These are phyloP conservation scores for Pythium dissimile DNA, from an alignment of 352 stramenopile genomes.

Conservation along the genomic window DNA sequence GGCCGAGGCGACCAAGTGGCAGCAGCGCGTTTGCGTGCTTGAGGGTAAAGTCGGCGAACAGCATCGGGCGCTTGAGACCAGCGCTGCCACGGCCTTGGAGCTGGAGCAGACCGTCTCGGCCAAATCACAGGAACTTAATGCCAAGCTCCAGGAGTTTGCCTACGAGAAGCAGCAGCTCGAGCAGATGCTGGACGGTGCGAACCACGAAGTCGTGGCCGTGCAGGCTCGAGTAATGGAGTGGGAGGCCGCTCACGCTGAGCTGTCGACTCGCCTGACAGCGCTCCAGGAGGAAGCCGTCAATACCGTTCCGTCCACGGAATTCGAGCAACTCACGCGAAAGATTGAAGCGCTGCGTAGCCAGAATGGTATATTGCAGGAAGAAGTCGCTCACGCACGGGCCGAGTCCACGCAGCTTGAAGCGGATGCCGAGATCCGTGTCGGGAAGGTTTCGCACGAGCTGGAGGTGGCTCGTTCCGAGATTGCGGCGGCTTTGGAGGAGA, in stretches of 20 bases:
- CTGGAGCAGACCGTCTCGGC: not conserved
- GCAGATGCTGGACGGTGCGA: conserved; percentile 13
- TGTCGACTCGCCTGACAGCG: conserved; percentile 7
- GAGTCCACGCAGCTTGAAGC: not conserved
- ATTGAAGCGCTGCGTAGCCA: conserved; percentile 7
- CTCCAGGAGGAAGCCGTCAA: conserved; percentile 1
- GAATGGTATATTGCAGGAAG: not conserved
- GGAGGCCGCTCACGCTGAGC: conserved; percentile 7
- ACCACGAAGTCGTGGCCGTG: conserved; percentile 8
- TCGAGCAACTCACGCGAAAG: conserved; percentile 9
- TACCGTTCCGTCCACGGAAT: not conserved
- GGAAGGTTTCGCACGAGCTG: not conserved
- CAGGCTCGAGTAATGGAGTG: conserved; percentile 10
- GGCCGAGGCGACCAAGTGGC: conserved; percentile 5
- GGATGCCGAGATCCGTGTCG: not conserved
- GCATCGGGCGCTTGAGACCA: not conserved
- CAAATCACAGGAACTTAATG: not conserved
- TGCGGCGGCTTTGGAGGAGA: not conserved
- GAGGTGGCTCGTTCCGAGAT: not conserved
- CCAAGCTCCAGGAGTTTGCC: not conserved
- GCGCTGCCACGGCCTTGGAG: not conserved
- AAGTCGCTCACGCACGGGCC: not conserved
- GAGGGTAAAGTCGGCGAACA: conserved; percentile 1
- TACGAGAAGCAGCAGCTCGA: conserved; percentile 17
- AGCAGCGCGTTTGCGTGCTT: conserved; percentile 4